Evolutionary conservation across 495 filamentous ascomycete species (phyloP).

Genomic region (Pseudotulostoma volvatum): DNA sequence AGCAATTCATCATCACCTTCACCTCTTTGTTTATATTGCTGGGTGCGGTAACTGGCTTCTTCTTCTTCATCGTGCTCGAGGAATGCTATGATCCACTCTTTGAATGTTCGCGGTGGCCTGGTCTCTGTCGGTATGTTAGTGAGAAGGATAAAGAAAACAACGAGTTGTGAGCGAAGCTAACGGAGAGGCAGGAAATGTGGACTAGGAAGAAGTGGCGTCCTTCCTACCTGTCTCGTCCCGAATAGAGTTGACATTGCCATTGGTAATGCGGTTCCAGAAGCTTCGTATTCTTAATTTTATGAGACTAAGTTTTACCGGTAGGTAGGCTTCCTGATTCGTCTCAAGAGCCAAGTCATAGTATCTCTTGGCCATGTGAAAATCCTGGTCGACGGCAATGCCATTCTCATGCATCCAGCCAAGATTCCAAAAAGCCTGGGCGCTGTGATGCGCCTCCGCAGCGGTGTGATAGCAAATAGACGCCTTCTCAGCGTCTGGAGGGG

Average conservation of each 20-base stretch:
- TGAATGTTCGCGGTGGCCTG: constrained; percentile 56
- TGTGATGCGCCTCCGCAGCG: constrained; percentile 77
- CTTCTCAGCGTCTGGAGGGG: constrained; percentile 56
- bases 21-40: constrained; percentile 40
- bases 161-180: background rate
- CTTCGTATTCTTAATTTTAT: constrained; percentile 71
- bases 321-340: constrained; percentile 82
- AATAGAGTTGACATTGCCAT: constrained; percentile 79
- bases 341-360: constrained; percentile 87
- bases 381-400: constrained; percentile 79
- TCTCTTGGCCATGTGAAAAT: constrained; percentile 93
- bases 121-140: constrained; percentile 27
- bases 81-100: constrained; percentile 73
- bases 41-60: constrained; percentile 26
- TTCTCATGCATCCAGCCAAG: constrained; percentile 99
- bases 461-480: constrained; percentile 84
- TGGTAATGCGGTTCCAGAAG: constrained; percentile 84
- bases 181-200: background rate
- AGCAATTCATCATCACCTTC: constrained; percentile 38
- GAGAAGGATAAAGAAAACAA: background rate
- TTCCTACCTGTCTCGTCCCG: constrained; percentile 67
- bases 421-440: constrained; percentile 92
- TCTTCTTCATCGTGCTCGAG: constrained; percentile 51
- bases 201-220: background rate
- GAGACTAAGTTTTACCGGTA: constrained; percentile 81